Base-by-base conservation (phyloP, 192 early-diverging fungal genomes). In the Coemansia biformis region DNA sequence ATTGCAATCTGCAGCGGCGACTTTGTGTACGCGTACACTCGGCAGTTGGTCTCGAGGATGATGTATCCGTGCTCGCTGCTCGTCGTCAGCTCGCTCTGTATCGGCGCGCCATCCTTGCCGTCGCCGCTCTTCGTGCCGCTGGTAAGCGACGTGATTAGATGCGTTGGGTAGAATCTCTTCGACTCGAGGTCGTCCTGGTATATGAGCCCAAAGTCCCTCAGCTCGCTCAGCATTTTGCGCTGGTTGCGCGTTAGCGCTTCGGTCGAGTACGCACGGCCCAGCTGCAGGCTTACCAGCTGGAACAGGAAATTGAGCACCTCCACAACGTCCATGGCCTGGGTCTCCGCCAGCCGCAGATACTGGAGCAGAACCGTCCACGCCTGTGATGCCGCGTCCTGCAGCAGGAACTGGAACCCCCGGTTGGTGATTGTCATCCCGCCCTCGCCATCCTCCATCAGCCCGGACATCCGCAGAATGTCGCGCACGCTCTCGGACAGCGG, bases 341-440 rank as follows among this genome's bases (percentile, higher is more conserved):
- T 50, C 62, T 83, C 86, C 0, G 88, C 88, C 76, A 91, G 77
- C 16, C 88, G 81, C 42, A 96, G 66, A 53, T 98, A 98, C 69
- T 95, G 90, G 43, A 98, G 62, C 43, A 98, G 65, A 35, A 98
- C 86, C 1, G 90, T 87, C 95, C 95, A 98, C 8, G 95, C 89
- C 76, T 98, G 95, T 16, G 91, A 85, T 43, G 89, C 89, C 15
- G 87, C 78, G 58, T 98, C 91, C 63, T 93, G 92, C 19, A 98
- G 62, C 41, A 98, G 58, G 59, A 98, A 98, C 65, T 98, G 95
- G 63, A 98, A 98, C 9, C 95, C 95, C 58, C 93, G 91, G 58
- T 89, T 92, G 8, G 93, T 95, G 45, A 98, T 98, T 22, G 67
- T 67, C 32, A 88, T 69, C 1, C 54, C 63, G 5, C 42, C 45